A percentile compares a stretch with the other conserved stretches of the same genome.
Conservation (phyloP, 73 alveolate genomes). For the Blepharisma japonicum region DNA sequence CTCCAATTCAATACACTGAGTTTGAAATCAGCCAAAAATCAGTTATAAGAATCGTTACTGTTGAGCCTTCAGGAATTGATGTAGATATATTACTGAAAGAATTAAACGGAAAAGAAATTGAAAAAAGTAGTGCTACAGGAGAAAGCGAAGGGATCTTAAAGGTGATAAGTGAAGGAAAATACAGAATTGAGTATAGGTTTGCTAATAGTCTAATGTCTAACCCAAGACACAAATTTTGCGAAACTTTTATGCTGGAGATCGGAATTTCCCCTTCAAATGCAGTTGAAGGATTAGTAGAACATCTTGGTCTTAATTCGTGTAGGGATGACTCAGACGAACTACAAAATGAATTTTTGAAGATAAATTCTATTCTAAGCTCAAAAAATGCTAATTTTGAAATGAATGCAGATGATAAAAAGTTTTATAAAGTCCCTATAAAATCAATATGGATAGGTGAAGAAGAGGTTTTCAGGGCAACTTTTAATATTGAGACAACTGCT, state of each 20-base stretch:
- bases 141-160: neutral
- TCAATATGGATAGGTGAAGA: neutral
- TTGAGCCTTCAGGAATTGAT: slow-evolving; percentile 25
- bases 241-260: slow-evolving; percentile 13
- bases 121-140: neutral
- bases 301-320: neutral
- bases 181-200: neutral
- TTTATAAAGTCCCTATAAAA: neutral
- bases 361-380: neutral
- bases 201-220: neutral
- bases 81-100: neutral
- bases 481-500: neutral
- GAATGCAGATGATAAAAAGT: neutral
- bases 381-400: too few relatives aligned
- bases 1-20: neutral
- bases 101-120: neutral
- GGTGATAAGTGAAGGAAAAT: neutral
- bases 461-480: neutral
- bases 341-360: neutral
- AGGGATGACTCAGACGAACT: neutral
- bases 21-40: neutral
- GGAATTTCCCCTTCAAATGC: slow-evolving; percentile 13
- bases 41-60: neutral
- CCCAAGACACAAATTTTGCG: slow-evolving; percentile 18
- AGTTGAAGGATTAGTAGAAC: neutral